A percentile compares a stretch with the other conserved stretches of the same genome.
Evolutionary conservation across 768 basidiomycete species (phyloP).

Genomic region (Mrakia hoshinonis): DNA sequence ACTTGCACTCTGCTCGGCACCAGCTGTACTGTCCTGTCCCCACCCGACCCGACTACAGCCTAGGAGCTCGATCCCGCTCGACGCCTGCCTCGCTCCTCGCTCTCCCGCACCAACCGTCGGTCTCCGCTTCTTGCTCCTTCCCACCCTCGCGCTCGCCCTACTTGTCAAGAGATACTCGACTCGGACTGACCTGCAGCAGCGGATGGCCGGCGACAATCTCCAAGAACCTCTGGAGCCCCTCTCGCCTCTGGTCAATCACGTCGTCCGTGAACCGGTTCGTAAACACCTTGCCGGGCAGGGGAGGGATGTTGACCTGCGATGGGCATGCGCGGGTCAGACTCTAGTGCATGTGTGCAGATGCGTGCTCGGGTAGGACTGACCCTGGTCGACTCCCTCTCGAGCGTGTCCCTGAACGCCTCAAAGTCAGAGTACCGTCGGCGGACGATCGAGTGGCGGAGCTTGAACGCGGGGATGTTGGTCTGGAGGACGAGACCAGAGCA

Average conservation of each 20-base stretch:
- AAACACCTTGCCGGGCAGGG: constrained; percentile 95
- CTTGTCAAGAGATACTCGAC: neutral
- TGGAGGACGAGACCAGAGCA: constrained; percentile 37
- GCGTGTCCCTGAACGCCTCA: constrained; percentile 93
- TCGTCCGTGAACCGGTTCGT: constrained; percentile 97
- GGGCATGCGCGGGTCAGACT: no score
- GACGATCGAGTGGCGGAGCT: constrained; percentile 83
- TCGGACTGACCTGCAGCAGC: constrained; percentile 66
- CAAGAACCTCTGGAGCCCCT: constrained; percentile 88
- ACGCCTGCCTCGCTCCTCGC: neutral
- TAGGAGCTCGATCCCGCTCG: neutral
- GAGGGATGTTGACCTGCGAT: constrained; percentile 70
- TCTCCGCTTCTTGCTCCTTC: neutral
- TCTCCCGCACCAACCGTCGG: neutral
- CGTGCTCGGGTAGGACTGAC: constrained; percentile 37
- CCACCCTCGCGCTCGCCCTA: neutral
- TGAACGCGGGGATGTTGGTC: constrained; percentile 99
- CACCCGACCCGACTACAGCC: no score
- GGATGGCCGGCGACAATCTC: constrained; percentile 97
- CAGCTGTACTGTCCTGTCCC: no score
- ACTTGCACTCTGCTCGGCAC: no score
- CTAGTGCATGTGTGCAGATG: no score
- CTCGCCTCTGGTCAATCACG: constrained; percentile 81
- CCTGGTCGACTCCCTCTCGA: constrained; percentile 90
- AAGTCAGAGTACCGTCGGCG: constrained; percentile 85